A percentile compares a stretch with the other conserved stretches of the same genome.
phyloP scores from a whole-genome alignment of 2,329 filamentous ascomycete species.

The Xylaria sp. region DNA sequence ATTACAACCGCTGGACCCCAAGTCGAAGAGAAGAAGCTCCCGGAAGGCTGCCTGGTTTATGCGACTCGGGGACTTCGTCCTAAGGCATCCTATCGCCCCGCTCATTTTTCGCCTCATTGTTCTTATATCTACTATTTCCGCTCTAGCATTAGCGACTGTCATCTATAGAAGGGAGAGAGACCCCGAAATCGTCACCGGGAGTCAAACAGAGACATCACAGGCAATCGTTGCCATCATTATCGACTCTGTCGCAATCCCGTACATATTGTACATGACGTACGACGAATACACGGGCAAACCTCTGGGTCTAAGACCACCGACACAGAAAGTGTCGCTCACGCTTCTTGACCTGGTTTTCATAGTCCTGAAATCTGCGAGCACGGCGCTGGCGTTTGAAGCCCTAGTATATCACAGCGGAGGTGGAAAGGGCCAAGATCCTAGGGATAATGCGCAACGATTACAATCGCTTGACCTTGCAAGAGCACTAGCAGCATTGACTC shows the following conservation, averaged over 20 bases:
- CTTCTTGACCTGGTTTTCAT: constrained; percentile 96
- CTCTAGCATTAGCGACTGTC: constrained; percentile 79
- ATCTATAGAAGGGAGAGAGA: constrained; percentile 72
- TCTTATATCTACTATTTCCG: constrained; percentile 83
- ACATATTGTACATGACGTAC: constrained; percentile 92
- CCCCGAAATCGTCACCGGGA: constrained; percentile 50
- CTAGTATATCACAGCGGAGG: constrained; percentile 67
- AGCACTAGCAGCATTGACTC: constrained; percentile 79
- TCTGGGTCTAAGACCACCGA: constrained; percentile 83
- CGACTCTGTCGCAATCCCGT: constrained; percentile 87
- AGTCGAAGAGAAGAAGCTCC: constrained; percentile 47
- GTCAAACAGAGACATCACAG: constrained; percentile 72
- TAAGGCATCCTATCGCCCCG: constrained; percentile 87
- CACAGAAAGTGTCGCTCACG: constrained; percentile 88
- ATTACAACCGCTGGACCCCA: constrained; percentile 53
- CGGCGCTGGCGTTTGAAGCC: constrained; percentile 88
- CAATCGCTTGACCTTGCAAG: constrained; percentile 66
- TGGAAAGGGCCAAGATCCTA: constrained; percentile 50
- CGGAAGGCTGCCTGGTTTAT: constrained; percentile 56
- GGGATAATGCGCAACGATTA: constrained; percentile 62
- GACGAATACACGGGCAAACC: constrained; percentile 97
- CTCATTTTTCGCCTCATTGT: constrained; percentile 84
- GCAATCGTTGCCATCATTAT: constrained; percentile 90
- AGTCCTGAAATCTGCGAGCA: constrained; percentile 94
- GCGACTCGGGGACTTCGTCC: constrained; percentile 73